phyloP scores from a whole-genome alignment of 176 grass and related monocot genomes.

The Cenchrus americanus region DNA sequence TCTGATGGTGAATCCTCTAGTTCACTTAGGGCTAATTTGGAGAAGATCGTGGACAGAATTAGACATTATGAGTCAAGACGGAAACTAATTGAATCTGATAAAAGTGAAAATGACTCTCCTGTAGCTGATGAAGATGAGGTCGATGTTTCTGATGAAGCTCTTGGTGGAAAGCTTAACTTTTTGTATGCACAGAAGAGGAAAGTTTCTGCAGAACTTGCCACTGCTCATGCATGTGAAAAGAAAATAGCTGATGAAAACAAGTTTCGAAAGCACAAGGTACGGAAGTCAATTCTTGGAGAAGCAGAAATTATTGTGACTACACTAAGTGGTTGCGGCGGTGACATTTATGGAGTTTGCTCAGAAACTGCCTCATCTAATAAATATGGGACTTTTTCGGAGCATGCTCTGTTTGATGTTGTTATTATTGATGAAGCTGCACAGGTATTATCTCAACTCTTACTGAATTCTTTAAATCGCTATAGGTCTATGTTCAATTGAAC shows the following conservation, averaged over 20 bases:
- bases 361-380: conserved; percentile 75
- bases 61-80: conserved; percentile 79
- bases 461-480: conserved; percentile 31
- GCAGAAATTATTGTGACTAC: conserved; percentile 95
- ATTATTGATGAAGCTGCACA: conserved; percentile 97
- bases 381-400: conserved; percentile 81
- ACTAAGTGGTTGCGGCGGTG: conserved; percentile 94
- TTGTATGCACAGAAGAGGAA: conserved; percentile 85
- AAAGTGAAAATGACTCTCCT: conserved; percentile 40
- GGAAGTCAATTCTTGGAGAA: conserved; percentile 89
- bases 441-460: conserved; percentile 34
- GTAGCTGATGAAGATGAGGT: conserved; percentile 47
- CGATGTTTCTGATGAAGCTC: conserved; percentile 77
- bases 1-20: conserved; percentile 64
- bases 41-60: conserved; percentile 87
- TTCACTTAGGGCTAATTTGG: conserved; percentile 80
- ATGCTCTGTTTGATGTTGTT: conserved; percentile 93
- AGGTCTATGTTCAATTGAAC: conserved; percentile 23
- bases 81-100: conserved; percentile 67
- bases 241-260: conserved; percentile 83
- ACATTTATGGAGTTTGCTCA: conserved; percentile 86
- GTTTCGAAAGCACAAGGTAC: conserved; percentile 78
- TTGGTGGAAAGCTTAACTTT: conserved; percentile 77
- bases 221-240: conserved; percentile 77
- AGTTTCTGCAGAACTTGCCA: conserved; percentile 77